These are phyloP conservation scores for Lentinula edodes DNA, from an alignment of 768 basidiomycete species.

Conservation along the genomic window DNA sequence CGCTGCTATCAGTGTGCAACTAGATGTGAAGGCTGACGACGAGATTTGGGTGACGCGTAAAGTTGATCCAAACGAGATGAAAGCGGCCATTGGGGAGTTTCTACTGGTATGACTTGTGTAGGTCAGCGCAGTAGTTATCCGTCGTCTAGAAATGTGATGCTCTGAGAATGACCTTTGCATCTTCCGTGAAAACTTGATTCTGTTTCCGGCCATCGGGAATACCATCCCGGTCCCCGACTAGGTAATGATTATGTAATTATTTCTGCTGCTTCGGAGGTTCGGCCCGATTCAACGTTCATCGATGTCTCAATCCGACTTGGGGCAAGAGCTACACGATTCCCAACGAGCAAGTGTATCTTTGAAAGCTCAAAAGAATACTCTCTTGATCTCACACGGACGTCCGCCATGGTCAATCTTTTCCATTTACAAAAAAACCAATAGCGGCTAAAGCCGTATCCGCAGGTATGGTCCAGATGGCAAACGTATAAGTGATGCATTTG, in stretches of 20 bases:
- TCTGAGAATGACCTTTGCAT: too few relatives aligned
- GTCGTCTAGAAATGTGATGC: too few relatives aligned
- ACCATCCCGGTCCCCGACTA: too few relatives aligned
- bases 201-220: too few relatives aligned
- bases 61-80: constrained; percentile 30
- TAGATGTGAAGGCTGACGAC: neutral
- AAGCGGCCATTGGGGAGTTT: constrained; percentile 30
- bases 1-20: neutral
- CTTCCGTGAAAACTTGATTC: too few relatives aligned
- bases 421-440: neutral
- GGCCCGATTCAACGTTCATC: neutral
- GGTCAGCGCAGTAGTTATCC: too few relatives aligned
- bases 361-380: constrained; percentile 62
- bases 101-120: constrained; percentile 21
- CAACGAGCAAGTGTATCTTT: constrained; percentile 19
- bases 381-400: constrained; percentile 79
- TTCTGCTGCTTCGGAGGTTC: too few relatives aligned
- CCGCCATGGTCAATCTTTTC: constrained; percentile 61
- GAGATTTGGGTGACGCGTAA: constrained; percentile 24
- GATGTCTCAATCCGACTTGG: neutral
- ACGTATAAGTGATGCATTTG: constrained; percentile 69
- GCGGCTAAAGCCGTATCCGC: constrained; percentile 4
- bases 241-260: neutral
- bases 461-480: constrained; percentile 81
- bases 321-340: neutral